Conservation (phyloP, 1,139 yeast species). For the Lodderomyces jiufengensis region DNA sequence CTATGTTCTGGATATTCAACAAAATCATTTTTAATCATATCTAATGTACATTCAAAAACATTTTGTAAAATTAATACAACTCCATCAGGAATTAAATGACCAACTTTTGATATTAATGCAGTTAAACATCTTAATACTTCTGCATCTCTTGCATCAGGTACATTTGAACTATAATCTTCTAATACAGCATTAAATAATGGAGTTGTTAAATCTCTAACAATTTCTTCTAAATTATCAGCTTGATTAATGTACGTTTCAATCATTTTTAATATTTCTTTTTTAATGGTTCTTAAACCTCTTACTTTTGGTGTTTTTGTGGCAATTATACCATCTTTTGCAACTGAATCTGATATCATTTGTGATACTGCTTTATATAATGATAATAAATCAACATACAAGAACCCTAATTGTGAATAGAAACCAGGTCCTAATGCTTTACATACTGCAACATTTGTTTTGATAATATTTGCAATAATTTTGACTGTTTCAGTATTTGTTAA, state of each 20-base stretch:
- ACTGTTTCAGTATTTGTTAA: conserved; percentile 83
- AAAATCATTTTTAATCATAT: conserved; percentile 93
- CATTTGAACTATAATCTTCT: conserved; percentile 84
- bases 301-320: conserved; percentile 96
- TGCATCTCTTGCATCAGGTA: conserved; percentile 96
- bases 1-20: conserved; percentile 98
- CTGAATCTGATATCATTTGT: conserved; percentile 78
- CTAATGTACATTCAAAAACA: conserved; percentile 91
- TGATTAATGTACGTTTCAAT: conserved; percentile 85
- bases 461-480: conserved; percentile 86
- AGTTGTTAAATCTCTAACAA: conserved; percentile 78
- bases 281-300: conserved; percentile 91
- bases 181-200: conserved; percentile 83
- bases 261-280: conserved; percentile 87
- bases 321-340: conserved; percentile 74
- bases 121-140: conserved; percentile 95
- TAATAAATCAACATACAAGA: conserved; percentile 85
- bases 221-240: conserved; percentile 83
- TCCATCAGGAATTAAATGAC: conserved; percentile 85
- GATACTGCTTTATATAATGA: conserved; percentile 87
- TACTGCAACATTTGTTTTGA: conserved; percentile 92
- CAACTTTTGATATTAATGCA: conserved; percentile 82
- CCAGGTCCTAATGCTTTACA: conserved; percentile 92
- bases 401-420: conserved; percentile 82
- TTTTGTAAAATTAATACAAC: conserved; percentile 83